Evolutionary conservation across 2,329 filamentous ascomycete species (phyloP), one percentile per base, ranked within the genome.

Genomic region (Mariannaea sp.): DNA sequence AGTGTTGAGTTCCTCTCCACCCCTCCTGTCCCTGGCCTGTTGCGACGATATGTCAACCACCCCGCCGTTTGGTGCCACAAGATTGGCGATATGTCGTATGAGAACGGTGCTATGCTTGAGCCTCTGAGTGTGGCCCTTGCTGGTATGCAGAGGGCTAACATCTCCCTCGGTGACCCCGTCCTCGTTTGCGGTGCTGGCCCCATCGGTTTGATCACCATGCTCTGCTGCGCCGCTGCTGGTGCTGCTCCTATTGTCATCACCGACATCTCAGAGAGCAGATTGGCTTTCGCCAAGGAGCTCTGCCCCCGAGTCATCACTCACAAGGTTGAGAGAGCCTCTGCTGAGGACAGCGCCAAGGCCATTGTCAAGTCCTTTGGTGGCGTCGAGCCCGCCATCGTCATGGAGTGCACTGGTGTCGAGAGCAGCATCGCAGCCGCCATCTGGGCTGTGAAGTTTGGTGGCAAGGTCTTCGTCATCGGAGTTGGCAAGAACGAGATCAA

Each of bases 331-430:
- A 79, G 82, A 53, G 69, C 80, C 64, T 78, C 81, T 1, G 79
- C 89, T 5, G 89, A 95, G 71, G 85, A 92, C 40, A 84, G 86
- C 53, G 91, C 86, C 5, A 80, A 81, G 38, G 87, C 92, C 51
- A 83, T 94, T 38, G 77, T 76, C 38, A 61, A 79, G 61, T 77
- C 84, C 3, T 88, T 94, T 64, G 89, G 87, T 26, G 90, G 89
- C 20, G 77, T 93, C 61, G 90, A 96, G 75, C 92, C 93, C 0
- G 82, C 86, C 14, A 77, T 96, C 47, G 87, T 86, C 10, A 82
- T 97, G 74, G 93, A 97, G 75, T 97, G 93, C 78, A 97, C 94
- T 0, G 94, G 94, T 44, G 91, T 96, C 13, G 92, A 97, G 79
- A 90, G 86, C 75, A 92, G 88, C 71, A 89, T 97, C 67, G 84